Evolutionary conservation across 2,329 filamentous ascomycete genomes (phyloP), one percentile per base, ranked within the genome.

Genomic region (Microcyclospora pomicola): DNA sequence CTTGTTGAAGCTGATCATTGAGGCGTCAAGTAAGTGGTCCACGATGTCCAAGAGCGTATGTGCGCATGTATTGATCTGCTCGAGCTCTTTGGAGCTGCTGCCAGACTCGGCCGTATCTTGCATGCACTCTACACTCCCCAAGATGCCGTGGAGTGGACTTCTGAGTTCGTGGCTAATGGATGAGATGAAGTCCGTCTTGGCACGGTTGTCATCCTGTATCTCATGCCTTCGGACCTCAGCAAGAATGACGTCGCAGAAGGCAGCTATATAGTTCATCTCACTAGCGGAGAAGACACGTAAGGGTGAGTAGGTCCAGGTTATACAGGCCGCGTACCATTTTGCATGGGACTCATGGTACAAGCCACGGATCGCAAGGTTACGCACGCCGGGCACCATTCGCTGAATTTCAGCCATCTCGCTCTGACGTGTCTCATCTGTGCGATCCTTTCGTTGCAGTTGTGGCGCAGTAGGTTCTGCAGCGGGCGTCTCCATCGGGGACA

Each of bases 161-260:
- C 51, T 37, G 15, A 54, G 42, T 41, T 65, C 62, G 38, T 65
- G 62, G 2, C 55, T 59, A 27, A 65, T 61, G 1, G 57, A 60
- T 9, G 55, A 54, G 15, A 65, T 54, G 36, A 65, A 63, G 6
- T 58, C 59, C 0, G 57, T 58, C 39, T 64, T 64, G 2, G 55
- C 53, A 31, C 57, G 49, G 10, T 52, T 51, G 12, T 53, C 48
- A 24, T 66, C 65, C 28, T 67, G 54, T 0, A 68, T 69, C 41
- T 74, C 68, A 34, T 72, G 42, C 2, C 68, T 61, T 0, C 67
- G 64, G 1, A 77, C 58, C 37, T 78, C 73, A 0, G 69, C 64
- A 62, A 75, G 74, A 12, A 73, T 68, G 1, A 68, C 66, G 37
- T 69, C 67, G 0, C 65, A 66, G 42, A 75, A 74, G 0, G 68